Evolutionary conservation across 345 rosid species (phyloP), one percentile per base, ranked within the genome.

Genomic region (Cardamine occulta): DNA sequence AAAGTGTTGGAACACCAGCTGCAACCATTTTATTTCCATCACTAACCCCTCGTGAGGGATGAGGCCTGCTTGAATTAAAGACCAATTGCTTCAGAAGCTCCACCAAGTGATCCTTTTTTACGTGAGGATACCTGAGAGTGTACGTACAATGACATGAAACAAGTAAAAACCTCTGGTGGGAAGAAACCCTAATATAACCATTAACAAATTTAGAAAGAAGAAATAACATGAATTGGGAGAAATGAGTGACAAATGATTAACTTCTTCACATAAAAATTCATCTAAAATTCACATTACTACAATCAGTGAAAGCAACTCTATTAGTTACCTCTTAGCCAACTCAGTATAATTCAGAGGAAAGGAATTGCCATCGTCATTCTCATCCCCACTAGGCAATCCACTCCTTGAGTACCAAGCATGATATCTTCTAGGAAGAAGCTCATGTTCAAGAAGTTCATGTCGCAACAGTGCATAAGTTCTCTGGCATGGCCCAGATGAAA

Each of bases 361-460:
- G 45, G 98, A 93, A 58, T 61, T 39, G 75, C 95, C 95, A 81
- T 87, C 91, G 82, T 93, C 97, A 74, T 87, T 81, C 79, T 84
- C 93, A 73, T 88, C 86, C 45, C 88, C 85, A 53, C 85, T 87
- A 60, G 32, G 82, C 79, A 70, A 77, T 39, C 96, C 95, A 74
- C 58, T 83, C 83, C 99, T 87, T 11, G 99, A 89, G 85, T 91
- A 93, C 96, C 94, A 88, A 69, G 97, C 91, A 86, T 93, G 98
- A 77, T 87, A 96, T 81, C 98, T 91, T 86, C 97, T 83, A 18
- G 99, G 99, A 71, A 91, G 82, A 79, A 93, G 91, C 80, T 93
- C 91, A 74, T 91, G 88, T 58, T 93, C 96, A 67, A 89, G 84
- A 73, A 96, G 89, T 80, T 96, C 99, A 80, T 88, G 86, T 90